Conservation (phyloP, 148 eudicot genomes). For the Rhododendron molle region DNA sequence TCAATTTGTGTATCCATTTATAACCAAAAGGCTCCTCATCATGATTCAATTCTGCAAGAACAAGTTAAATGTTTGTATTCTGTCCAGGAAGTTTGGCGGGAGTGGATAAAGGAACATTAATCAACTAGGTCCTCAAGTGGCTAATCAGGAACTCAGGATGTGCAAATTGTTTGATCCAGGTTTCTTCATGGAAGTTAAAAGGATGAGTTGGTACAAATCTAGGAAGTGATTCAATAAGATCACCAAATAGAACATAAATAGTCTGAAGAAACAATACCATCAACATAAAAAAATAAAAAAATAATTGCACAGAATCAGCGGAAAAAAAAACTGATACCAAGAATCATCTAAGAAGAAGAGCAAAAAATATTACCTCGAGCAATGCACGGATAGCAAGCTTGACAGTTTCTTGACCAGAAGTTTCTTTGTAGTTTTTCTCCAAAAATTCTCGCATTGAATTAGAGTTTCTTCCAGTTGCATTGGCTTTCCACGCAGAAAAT, state of each 20-base stretch:
- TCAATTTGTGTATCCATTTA: background rate
- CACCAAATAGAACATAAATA: background rate
- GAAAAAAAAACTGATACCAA: background rate
- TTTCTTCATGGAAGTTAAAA: background rate
- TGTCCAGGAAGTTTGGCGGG: background rate
- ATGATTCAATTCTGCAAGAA: background rate
- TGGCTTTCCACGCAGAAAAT: slow-evolving; percentile 99
- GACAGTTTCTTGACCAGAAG: slow-evolving; percentile 89
- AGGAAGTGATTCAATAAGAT: background rate
- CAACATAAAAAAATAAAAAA: background rate
- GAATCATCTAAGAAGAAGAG: background rate
- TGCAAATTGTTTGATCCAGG: background rate
- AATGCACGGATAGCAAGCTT: slow-evolving; percentile 93
- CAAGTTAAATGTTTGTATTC: background rate
- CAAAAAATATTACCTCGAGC: slow-evolving; percentile 59
- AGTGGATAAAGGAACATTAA: background rate
- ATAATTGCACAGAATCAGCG: background rate
- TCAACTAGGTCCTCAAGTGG: background rate
- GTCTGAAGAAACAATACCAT: background rate
- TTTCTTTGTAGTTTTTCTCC: slow-evolving; percentile 95
- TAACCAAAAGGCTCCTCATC: background rate
- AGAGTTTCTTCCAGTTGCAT: slow-evolving; percentile 97
- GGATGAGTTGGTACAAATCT: background rate
- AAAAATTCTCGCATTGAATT: slow-evolving; percentile 85
- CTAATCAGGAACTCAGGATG: background rate